Evolutionary conservation across 148 eudicot species (phyloP).

Genomic region (Beta vulgaris): DNA sequence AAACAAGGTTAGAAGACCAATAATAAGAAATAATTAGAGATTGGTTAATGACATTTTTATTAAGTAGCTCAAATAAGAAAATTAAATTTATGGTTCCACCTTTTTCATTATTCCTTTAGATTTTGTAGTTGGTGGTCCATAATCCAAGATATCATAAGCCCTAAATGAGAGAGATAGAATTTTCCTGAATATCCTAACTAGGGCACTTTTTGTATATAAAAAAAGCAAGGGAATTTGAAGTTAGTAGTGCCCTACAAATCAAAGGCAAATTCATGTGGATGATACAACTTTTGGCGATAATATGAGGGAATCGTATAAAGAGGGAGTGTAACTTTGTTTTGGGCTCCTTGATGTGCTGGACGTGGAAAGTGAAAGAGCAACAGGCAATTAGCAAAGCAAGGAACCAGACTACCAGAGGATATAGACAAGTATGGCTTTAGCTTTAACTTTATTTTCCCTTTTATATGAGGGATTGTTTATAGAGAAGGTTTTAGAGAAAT

Average conservation of each 20-base stretch:
- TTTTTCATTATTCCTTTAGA: not conserved
- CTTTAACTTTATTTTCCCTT: conserved; percentile 22
- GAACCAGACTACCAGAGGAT: conserved; percentile 45
- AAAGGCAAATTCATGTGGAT: conserved; percentile 12
- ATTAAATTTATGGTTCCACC: not conserved
- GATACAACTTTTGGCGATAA: conserved; percentile 10
- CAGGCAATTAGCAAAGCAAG: conserved; percentile 23
- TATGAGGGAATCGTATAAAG: conserved; percentile 19
- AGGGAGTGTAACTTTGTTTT: conserved; percentile 19
- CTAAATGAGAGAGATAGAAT: conserved; percentile 9
- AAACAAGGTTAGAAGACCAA: too few species aligned
- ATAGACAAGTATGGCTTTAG: conserved; percentile 42
- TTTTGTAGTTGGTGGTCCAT: not conserved
- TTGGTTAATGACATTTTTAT: not conserved
- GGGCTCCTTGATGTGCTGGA: conserved; percentile 3
- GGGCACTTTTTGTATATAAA: conserved; percentile 1
- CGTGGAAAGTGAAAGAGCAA: conserved; percentile 26
- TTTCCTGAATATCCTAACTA: conserved; percentile 43
- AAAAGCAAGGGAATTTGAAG: not conserved
- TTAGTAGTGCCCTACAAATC: conserved; percentile 7
- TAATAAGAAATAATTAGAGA: not conserved
- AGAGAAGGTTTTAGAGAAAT: not conserved
- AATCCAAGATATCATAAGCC: not conserved
- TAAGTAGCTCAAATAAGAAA: not conserved
- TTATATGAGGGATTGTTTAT: not conserved